These are phyloP conservation scores for Monosporozyma aerobia DNA, from an alignment of 805 yeast genomes.

Conservation along the genomic window DNA sequence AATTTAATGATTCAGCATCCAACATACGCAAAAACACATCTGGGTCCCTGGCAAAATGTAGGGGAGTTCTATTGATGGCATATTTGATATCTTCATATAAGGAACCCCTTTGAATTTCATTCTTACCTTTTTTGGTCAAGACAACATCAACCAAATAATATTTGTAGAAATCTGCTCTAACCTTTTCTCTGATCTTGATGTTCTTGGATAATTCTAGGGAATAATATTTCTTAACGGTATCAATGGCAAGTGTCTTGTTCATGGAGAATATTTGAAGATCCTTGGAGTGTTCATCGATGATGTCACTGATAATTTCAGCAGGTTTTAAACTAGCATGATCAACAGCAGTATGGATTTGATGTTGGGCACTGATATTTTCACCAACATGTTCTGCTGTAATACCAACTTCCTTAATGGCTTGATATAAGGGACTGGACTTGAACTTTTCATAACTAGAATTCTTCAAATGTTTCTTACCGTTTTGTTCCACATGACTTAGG, in stretches of 20 bases:
- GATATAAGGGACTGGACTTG: constrained; percentile 52
- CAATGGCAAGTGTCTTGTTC: constrained; percentile 52
- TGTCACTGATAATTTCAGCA: constrained; percentile 42
- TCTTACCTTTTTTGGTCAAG: constrained; percentile 74
- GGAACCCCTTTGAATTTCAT: constrained; percentile 68
- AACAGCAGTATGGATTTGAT: constrained; percentile 61
- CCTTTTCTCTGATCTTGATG: constrained; percentile 67
- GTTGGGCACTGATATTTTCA: constrained; percentile 62
- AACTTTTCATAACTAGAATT: constrained; percentile 58
- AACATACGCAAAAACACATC: constrained; percentile 82
- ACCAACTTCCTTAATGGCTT: constrained; percentile 63
- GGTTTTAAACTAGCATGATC: constrained; percentile 56
- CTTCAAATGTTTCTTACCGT: constrained; percentile 48
- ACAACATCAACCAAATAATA: constrained; percentile 64
- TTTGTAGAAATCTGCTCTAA: constrained; percentile 50
- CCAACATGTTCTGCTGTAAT: constrained; percentile 74
- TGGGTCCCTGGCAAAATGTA: constrained; percentile 66
- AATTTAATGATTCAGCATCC: constrained; percentile 78
- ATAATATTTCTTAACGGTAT: constrained; percentile 64
- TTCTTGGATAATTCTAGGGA: constrained; percentile 76
- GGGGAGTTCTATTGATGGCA: constrained; percentile 70
- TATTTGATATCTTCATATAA: constrained; percentile 87
- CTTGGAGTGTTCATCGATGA: constrained; percentile 27
- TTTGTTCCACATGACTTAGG: constrained; percentile 16
- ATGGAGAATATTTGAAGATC: constrained; percentile 35